Evolutionary conservation across 2,329 filamentous ascomycete species (phyloP), one percentile per base, ranked within the genome.

Genomic region (Fusarium vanettenii): DNA sequence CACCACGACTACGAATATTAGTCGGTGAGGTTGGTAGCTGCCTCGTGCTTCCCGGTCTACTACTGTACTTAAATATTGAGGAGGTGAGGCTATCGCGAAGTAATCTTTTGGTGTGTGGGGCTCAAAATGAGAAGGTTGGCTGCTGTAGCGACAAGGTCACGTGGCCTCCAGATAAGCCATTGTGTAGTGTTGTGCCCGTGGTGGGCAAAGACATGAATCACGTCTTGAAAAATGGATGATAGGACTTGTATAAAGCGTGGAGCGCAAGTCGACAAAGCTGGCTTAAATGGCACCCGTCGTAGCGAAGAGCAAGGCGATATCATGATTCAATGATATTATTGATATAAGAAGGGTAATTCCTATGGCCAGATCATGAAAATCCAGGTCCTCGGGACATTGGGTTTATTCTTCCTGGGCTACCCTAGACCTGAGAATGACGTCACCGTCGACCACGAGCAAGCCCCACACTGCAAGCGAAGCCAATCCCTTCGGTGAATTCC

Each of bases 1-100:
- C 60, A 70, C 59, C 48, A 64, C 66, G n/a, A 67, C 70, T 73
- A 73, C 68, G 64, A 74, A 74, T 66, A 73, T 71, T 76, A 72
- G 72, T 70, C 63, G 41, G 68, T 67, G 59, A 62, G 48, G 16
- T 31, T 52, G 52, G 70, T 73, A 48, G 73, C 70, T 77, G 66
- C 70, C 70, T 78, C 60, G 70, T 73, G 66, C 64, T 72, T 29
- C 48, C 48, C 48, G 48, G 48, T 52, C 33, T 63, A 55, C 39
- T 61, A 60, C 66, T 76, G 18, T 18, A 11, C 18, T 5, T n/a
- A 9, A n/a, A 41, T 11, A 8, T 18, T 41, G 37, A 39, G 8
- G 6, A 39, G 10, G 18, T 39, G 37, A 39, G 18, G 37, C 18
- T n/a, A 39, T 39, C 18, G 18, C 2, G 18, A 39, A 4, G 4